A percentile compares a stretch with the other conserved stretches of the same genome.
These are phyloP conservation scores for Chaetomium sp. DNA, from an alignment of 2,329 filamentous ascomycete species.

Conservation along the genomic window DNA sequence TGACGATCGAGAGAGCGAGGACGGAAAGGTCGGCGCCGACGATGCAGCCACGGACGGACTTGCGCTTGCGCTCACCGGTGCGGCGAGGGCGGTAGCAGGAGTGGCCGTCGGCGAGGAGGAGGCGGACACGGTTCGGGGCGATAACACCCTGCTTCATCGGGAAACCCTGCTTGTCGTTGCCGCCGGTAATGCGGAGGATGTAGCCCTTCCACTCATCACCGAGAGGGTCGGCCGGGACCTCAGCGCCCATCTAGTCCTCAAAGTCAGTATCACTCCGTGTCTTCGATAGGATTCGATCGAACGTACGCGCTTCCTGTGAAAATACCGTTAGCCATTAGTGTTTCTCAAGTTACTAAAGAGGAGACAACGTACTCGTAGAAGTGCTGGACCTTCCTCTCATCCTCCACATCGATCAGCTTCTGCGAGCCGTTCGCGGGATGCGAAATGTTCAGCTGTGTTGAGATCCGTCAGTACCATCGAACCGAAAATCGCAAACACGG, in stretches of 20 bases:
- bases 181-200: conserved; percentile 98
- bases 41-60: conserved; percentile 98
- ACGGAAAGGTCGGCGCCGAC: conserved; percentile 93
- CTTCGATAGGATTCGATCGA: conserved; percentile 11
- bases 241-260: conserved; percentile 65
- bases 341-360: not conserved
- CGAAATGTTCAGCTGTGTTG: conserved; percentile 54
- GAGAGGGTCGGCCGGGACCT: conserved; percentile 89
- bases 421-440: conserved; percentile 99
- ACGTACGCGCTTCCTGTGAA: conserved; percentile 24
- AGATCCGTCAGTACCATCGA: conserved; percentile 29
- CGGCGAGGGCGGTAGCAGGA: conserved; percentile 99
- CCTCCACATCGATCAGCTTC: conserved; percentile 98
- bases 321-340: conserved; percentile 15
- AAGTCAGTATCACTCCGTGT: conserved; percentile 20
- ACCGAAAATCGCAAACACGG: not conserved
- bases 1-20: conserved; percentile 89
- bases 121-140: conserved; percentile 95
- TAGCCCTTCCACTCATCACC: conserved; percentile 99
- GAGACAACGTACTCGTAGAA: conserved; percentile 80
- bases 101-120: conserved; percentile 93
- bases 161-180: conserved; percentile 99
- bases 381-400: conserved; percentile 98
- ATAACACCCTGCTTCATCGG: conserved; percentile 99
- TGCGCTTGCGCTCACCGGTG: conserved; percentile 98